Base-by-base conservation (phyloP, 495 filamentous ascomycete species). In the Pyronema domesticum region DNA sequence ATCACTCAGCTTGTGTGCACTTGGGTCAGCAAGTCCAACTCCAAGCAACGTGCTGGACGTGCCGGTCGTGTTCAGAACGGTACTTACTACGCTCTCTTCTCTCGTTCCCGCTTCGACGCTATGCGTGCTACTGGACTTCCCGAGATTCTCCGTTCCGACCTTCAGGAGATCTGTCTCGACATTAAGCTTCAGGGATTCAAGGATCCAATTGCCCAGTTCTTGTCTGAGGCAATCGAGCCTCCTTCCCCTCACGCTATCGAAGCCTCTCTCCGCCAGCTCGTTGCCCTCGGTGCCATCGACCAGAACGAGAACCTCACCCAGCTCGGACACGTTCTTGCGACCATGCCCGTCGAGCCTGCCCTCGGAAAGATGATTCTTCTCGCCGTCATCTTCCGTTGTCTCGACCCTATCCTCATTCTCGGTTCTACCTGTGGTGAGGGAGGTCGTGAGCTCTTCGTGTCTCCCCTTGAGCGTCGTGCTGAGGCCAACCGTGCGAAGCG, bases 321-420 rank as follows among this genome's bases (percentile, higher is more conserved):
- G 13, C 68, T 81, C 2, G 79, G 78, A 39, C 62, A 60, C 15
- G 50, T 77, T 37, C 63, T 81, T 11, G 62, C 70, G 10, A 64
- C 68, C 18, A 57, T 80, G 47, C 62, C 62, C 37, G 64, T 78
- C 34, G 67, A 73, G 50, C 78, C 78, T 23, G 61, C 64, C 8
- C 64, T 76, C 47, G 77, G 73, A 36, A 80, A 78, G 55, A 71
- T 81, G 72, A 72, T 80, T 37, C 57, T 80, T 18, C 61, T 81
- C 8, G 77, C 76, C 7, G 64, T 77, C 42, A 73, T 80, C 18
- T 81, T 81, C 67, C 69, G 72, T 17, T 81, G 79, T 57, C 67
- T 81, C 8, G 76, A 81, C 53, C 75, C 78, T 0, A 74, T 81
- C 57, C 55, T 81, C 33, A 72, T 80, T 37, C 48, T 80, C 6